Percentiles rank a stretch among this genome's conserved stretches.
phyloP scores from a whole-genome alignment of 495 filamentous ascomycete genomes.

The Tuber calosporum region DNA sequence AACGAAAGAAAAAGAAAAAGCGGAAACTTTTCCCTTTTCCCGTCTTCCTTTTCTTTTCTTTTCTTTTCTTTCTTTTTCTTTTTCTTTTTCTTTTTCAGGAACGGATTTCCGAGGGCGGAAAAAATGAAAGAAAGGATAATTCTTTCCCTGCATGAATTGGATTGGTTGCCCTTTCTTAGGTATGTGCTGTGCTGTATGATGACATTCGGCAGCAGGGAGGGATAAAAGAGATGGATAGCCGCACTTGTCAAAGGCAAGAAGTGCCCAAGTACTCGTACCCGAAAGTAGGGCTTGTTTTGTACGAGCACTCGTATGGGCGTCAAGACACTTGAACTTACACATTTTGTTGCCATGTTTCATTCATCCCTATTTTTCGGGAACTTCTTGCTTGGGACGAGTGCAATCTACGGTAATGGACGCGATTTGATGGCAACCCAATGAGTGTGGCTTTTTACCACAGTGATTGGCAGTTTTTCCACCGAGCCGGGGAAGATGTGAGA shows the following conservation, averaged over 20 bases:
- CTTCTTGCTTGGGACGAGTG: not conserved
- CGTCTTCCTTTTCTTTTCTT: too few relatives aligned
- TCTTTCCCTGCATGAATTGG: not conserved
- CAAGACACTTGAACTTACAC: too few relatives aligned
- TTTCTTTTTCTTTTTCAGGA: not conserved
- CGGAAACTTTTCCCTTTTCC: not conserved
- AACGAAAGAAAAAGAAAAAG: not conserved
- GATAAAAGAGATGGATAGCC: not conserved
- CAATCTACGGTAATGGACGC: too few relatives aligned
- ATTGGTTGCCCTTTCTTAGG: not conserved
- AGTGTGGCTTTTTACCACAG: not conserved
- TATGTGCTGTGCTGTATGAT: not conserved
- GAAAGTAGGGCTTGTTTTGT: not conserved
- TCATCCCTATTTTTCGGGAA: not conserved
- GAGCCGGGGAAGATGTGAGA: not conserved
- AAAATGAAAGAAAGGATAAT: not conserved
- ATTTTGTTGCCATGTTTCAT: not conserved
- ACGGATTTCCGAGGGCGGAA: slow-evolving; percentile 1
- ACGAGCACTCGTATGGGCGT: not conserved
- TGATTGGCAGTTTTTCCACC: not conserved
- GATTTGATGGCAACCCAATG: not conserved
- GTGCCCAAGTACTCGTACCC: not conserved
- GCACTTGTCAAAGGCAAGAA: not conserved
- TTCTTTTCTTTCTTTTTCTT: too few relatives aligned
- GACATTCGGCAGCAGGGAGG: not conserved